Percentiles rank a stretch among this genome's conserved stretches.
Evolutionary conservation across 164 flowering plant genomes (phyloP).

Genomic region (Stephania japonica): DNA sequence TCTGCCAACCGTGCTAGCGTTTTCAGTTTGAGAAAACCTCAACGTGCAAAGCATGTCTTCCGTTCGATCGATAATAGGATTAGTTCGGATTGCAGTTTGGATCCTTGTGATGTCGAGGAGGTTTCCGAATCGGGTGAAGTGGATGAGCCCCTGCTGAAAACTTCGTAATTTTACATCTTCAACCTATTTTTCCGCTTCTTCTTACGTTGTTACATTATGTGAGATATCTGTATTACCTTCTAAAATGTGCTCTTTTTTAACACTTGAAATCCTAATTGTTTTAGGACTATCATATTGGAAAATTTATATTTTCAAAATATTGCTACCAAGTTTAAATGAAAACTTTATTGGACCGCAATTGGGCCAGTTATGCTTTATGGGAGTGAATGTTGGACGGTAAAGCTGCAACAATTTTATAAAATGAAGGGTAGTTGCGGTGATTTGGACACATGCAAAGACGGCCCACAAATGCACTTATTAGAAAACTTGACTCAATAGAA

Average conservation of each 20-base stretch:
- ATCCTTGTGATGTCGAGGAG: constrained; percentile 25
- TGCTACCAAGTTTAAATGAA: no score
- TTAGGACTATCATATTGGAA: neutral
- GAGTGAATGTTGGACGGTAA: no score
- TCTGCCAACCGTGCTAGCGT: constrained; percentile 6
- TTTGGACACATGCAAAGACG: no score
- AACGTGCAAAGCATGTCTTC: constrained; percentile 14
- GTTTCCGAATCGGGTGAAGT: constrained; percentile 15
- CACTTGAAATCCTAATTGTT: neutral
- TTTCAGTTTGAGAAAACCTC: constrained; percentile 13
- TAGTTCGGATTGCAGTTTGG: constrained; percentile 29
- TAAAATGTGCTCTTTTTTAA: neutral
- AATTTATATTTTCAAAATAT: neutral
- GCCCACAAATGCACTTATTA: no score
- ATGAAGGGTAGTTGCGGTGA: no score
- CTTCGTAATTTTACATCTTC: constrained; percentile 20
- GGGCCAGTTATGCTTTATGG: no score
- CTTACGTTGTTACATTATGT: neutral
- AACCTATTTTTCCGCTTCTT: neutral
- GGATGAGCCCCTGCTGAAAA: constrained; percentile 6
- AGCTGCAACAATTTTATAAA: no score
- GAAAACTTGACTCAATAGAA: no score
- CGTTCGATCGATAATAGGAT: constrained; percentile 15
- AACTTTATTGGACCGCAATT: no score
- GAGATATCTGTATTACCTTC: neutral